These are phyloP conservation scores for Guillardia theta DNA, from an alignment of 78 protist genomes.

Conservation along the genomic window DNA sequence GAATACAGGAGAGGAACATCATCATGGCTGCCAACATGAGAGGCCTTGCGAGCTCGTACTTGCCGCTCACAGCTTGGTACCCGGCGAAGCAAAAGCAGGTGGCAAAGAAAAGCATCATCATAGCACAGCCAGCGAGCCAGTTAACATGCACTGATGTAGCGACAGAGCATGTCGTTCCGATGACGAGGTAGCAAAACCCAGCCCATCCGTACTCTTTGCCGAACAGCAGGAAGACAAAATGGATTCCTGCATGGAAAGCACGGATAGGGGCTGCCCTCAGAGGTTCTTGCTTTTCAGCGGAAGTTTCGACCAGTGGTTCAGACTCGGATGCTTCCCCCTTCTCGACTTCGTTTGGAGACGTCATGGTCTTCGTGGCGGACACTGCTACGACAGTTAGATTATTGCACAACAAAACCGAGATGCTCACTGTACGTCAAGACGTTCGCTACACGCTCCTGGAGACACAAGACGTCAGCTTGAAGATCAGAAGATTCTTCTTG, in stretches of 20 bases:
- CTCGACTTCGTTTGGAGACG: not conserved
- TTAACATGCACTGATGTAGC: not conserved
- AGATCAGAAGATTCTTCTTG: too few species aligned
- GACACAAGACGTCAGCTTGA: too few species aligned
- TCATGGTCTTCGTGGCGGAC: not conserved
- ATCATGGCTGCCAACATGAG: not conserved
- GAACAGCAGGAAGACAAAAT: not conserved
- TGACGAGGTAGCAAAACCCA: not conserved
- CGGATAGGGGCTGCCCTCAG: slow-evolving; percentile 15
- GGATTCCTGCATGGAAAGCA: slow-evolving; percentile 3
- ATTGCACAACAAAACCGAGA: too few species aligned
- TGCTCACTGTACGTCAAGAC: too few species aligned
- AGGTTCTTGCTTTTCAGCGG: not conserved
- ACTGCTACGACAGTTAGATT: too few species aligned
- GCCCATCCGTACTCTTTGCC: slow-evolving; percentile 12
- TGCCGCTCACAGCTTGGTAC: not conserved
- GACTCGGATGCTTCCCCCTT: not conserved
- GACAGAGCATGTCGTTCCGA: slow-evolving; percentile 15
- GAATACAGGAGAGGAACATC: not conserved
- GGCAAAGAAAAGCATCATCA: slow-evolving; percentile 33
- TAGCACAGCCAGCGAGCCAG: slow-evolving; percentile 32
- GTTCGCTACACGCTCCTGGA: too few species aligned
- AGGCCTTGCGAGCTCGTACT: slow-evolving; percentile 17
- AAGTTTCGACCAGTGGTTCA: not conserved
- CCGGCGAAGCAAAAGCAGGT: not conserved